Conservation (phyloP, 805 yeast genomes). For the Sugiyamaella chiloensis region DNA sequence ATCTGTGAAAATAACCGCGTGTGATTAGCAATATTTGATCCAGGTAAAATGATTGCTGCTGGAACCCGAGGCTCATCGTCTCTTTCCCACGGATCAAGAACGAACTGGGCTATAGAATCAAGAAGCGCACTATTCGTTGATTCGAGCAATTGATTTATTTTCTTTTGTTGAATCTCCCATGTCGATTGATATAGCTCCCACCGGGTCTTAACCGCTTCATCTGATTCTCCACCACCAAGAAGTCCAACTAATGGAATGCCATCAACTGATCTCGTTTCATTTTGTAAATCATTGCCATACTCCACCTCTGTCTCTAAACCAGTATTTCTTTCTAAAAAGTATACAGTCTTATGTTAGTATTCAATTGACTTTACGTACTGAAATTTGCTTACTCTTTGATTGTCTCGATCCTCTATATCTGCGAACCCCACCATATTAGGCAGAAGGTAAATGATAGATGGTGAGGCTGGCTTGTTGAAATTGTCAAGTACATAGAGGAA, state of each 20-base stretch:
- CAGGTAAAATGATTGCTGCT: slow-evolving; percentile 32
- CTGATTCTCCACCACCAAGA: slow-evolving; percentile 44
- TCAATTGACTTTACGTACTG: slow-evolving; percentile 4
- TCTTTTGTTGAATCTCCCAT: slow-evolving; percentile 36
- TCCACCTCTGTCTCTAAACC: slow-evolving; percentile 1
- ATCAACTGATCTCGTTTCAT: slow-evolving; percentile 15
- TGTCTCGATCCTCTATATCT: slow-evolving; percentile 14
- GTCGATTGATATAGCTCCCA: slow-evolving; percentile 42
- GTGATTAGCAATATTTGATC: slow-evolving; percentile 36
- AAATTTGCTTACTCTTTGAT: slow-evolving; percentile 22
- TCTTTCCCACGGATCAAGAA: slow-evolving; percentile 17
- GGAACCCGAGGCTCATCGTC: slow-evolving; percentile 23
- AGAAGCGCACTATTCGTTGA: slow-evolving; percentile 22
- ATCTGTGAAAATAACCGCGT: slow-evolving; percentile 29
- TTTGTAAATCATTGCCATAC: slow-evolving; percentile 2
- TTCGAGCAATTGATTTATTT: slow-evolving; percentile 33
- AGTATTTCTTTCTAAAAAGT: slow-evolving; percentile 14
- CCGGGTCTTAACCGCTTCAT: slow-evolving; percentile 36
- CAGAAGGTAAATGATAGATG: no score
- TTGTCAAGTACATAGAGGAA: no score
- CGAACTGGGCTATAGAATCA: slow-evolving; percentile 18
- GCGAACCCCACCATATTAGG: background rate
- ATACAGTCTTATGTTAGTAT: slow-evolving; percentile 22
- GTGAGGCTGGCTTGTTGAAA: no score
- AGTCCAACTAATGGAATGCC: slow-evolving; percentile 43